These are phyloP conservation scores for Fusarium nematophilum DNA, from an alignment of 2,329 filamentous ascomycete species.

Conservation along the genomic window DNA sequence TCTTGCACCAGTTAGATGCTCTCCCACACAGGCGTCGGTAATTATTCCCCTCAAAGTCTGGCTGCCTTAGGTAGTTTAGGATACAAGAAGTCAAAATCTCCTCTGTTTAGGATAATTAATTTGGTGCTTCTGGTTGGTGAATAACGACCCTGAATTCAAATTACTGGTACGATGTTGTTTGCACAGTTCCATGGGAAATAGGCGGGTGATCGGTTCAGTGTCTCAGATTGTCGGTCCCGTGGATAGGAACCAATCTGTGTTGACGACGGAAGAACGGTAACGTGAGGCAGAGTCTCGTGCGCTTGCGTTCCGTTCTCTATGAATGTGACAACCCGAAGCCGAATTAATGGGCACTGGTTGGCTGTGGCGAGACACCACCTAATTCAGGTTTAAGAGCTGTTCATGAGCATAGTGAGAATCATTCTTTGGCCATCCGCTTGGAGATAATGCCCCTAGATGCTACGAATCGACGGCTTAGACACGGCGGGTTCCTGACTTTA, in stretches of 20 bases:
- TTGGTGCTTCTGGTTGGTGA: neutral
- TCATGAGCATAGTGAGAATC: too few relatives aligned
- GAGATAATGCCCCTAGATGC: too few relatives aligned
- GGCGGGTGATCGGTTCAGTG: neutral
- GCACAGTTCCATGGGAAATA: neutral
- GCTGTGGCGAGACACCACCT: too few relatives aligned
- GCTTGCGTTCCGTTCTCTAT: neutral
- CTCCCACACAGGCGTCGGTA: constrained; percentile 21
- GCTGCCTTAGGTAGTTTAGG: constrained; percentile 12
- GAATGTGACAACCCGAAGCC: neutral
- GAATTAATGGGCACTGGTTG: too few relatives aligned
- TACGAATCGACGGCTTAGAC: too few relatives aligned
- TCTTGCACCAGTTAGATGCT: constrained; percentile 21
- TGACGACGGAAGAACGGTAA: neutral
- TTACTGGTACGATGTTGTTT: neutral
- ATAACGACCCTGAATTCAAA: neutral
- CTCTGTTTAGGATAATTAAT: too few relatives aligned
- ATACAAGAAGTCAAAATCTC: constrained; percentile 17
- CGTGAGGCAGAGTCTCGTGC: neutral
- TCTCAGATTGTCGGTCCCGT: constrained; percentile 8
- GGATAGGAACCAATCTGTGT: neutral
- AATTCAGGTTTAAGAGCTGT: too few relatives aligned
- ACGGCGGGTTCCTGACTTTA: too few relatives aligned
- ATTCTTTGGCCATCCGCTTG: too few relatives aligned
- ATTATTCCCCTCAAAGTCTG: constrained; percentile 30